Evolutionary conservation across 116 monocot species (phyloP).

Genomic region (Trichopus zeylanicus): DNA sequence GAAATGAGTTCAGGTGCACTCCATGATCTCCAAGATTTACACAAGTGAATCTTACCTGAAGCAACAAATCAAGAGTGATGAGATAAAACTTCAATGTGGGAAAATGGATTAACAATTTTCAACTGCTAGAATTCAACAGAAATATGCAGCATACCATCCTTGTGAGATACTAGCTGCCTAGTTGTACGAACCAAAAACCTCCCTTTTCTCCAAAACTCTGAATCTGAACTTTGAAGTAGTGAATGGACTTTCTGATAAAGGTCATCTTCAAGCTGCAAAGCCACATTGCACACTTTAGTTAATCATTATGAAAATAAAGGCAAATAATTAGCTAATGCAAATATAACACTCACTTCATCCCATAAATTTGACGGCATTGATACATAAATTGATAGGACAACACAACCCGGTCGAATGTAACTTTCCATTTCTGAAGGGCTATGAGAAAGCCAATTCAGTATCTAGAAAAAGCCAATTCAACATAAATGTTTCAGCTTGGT

Average conservation of each 20-base stretch:
- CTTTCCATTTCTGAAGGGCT: constrained; percentile 97
- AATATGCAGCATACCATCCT: constrained; percentile 55
- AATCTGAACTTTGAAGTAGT: constrained; percentile 51
- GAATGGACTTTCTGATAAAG: constrained; percentile 49
- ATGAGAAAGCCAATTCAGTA: constrained; percentile 82
- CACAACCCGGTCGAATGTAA: constrained; percentile 96
- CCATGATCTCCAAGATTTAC: constrained; percentile 80
- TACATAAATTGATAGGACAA: constrained; percentile 78
- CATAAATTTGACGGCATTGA: constrained; percentile 74
- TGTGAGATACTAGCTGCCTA: constrained; percentile 66
- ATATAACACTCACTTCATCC: constrained; percentile 60
- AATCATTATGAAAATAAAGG: not conserved
- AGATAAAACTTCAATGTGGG: not conserved
- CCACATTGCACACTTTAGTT: not conserved
- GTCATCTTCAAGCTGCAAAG: constrained; percentile 73
- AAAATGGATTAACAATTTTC: not conserved
- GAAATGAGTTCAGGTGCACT: constrained; percentile 75
- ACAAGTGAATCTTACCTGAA: constrained; percentile 58
- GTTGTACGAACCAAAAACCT: constrained; percentile 77
- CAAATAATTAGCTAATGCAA: not conserved
- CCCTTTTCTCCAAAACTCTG: constrained; percentile 83
- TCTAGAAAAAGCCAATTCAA: too few relatives aligned
- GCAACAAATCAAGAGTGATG: not conserved
- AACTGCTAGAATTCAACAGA: too few relatives aligned
- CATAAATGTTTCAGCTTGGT: too few relatives aligned